phyloP scores from a whole-genome alignment of 805 yeast genomes.

The Hagleromyces aurorensis region DNA sequence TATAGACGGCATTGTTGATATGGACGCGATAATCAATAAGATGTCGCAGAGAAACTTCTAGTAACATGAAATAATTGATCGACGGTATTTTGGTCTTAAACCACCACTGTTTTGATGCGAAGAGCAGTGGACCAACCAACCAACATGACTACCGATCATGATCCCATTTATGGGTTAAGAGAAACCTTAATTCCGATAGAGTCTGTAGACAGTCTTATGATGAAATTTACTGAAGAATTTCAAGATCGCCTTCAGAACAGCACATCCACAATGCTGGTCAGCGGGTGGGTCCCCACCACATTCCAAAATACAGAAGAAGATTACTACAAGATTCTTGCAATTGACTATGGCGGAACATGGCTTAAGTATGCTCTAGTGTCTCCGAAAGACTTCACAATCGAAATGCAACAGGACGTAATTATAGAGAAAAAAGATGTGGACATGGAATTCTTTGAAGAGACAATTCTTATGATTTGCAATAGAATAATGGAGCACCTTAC shows the following conservation, averaged over 20 bases:
- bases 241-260: conserved; percentile 12
- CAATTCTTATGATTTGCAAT: conserved; percentile 14
- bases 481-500: conserved; percentile 3
- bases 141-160: too few relatives aligned
- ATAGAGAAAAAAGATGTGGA: conserved; percentile 14
- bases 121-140: too few relatives aligned
- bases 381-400: conserved; percentile 9
- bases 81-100: too few relatives aligned
- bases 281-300: conserved; percentile 3
- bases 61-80: too few relatives aligned
- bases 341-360: conserved; percentile 27
- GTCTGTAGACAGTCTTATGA: conserved; percentile 8
- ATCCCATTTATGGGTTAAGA: conserved; percentile 5
- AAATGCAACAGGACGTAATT: conserved; percentile 8
- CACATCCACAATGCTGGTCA: conserved; percentile 17
- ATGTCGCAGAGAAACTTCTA: too few relatives aligned
- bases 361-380: conserved; percentile 20
- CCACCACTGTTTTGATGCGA: too few relatives aligned
- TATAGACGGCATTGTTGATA: too few relatives aligned
- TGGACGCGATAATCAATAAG: too few relatives aligned
- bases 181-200: conserved; percentile 9
- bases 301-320: conserved; percentile 1
- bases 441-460: conserved; percentile 13
- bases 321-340: conserved; percentile 10
- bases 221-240: conserved; percentile 13